phyloP scores from a whole-genome alignment of 1,139 yeast genomes.

The Blastobotrys persicus region DNA sequence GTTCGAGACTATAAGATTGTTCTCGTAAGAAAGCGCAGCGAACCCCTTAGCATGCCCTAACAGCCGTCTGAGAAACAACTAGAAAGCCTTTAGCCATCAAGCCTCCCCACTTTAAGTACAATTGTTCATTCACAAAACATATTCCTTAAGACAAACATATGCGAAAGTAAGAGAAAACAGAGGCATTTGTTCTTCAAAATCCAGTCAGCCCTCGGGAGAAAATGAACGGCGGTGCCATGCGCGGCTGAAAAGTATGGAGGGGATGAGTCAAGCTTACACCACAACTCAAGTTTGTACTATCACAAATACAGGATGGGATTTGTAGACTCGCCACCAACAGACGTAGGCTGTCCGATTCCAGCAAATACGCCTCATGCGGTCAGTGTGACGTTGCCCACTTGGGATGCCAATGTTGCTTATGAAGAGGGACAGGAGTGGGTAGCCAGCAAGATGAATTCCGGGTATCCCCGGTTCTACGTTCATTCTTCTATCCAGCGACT shows the following conservation, averaged over 20 bases:
- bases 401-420: slow-evolving; percentile 90
- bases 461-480: slow-evolving; percentile 59
- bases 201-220: too few species aligned
- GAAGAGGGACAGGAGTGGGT: slow-evolving; percentile 90
- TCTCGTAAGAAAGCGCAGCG: too few species aligned
- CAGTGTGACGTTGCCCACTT: slow-evolving; percentile 88
- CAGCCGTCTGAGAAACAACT: too few species aligned
- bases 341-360: slow-evolving; percentile 82
- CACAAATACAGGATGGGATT: slow-evolving; percentile 22
- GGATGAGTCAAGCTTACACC: slow-evolving; percentile 1
- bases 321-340: slow-evolving; percentile 39
- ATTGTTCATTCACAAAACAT: too few species aligned
- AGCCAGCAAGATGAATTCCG: slow-evolving; percentile 73
- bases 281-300: background rate
- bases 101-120: too few species aligned
- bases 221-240: background rate
- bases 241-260: background rate
- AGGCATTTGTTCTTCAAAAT: too few species aligned
- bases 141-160: too few species aligned
- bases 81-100: too few species aligned
- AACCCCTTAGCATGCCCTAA: too few species aligned
- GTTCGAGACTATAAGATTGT: too few species aligned
- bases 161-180: too few species aligned
- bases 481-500: background rate
- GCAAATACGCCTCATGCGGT: slow-evolving; percentile 89